phyloP scores from a whole-genome alignment of 1,284 basidiomycete genomes.

The Mycena citricolor region DNA sequence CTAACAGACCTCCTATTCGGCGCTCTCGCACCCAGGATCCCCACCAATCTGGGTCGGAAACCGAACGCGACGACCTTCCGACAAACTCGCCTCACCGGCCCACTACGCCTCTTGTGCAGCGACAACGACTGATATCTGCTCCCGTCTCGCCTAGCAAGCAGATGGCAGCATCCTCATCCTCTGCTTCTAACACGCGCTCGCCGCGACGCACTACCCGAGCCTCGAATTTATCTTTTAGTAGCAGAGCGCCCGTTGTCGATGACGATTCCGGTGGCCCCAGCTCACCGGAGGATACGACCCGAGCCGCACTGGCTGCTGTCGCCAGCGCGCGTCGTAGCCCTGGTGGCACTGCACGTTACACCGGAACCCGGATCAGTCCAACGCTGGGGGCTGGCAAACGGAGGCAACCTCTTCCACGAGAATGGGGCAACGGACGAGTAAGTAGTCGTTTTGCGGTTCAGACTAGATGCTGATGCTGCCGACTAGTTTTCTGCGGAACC shows the following conservation, averaged over 20 bases:
- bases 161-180: conserved; percentile 26
- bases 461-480: too few species aligned
- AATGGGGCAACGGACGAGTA: too few species aligned
- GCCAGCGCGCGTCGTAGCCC: conserved; percentile 52
- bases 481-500: conserved; percentile 20
- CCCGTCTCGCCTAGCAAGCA: conserved; percentile 54
- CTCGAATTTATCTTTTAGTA: conserved; percentile 14
- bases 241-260: conserved; percentile 2
- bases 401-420: conserved; percentile 58
- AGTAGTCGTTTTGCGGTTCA: too few species aligned
- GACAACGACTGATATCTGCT: conserved; percentile 50
- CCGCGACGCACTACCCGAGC: conserved; percentile 28
- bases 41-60: conserved; percentile 73
- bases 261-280: conserved; percentile 10
- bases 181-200: conserved; percentile 27
- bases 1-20: conserved; percentile 23
- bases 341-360: conserved; percentile 13
- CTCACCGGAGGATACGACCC: conserved; percentile 39
- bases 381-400: conserved; percentile 41
- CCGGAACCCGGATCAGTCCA: conserved; percentile 26
- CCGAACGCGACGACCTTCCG: conserved; percentile 59
- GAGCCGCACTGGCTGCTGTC: conserved; percentile 61
- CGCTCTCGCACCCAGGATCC: conserved; percentile 29
- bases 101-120: conserved; percentile 32
- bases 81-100: conserved; percentile 32